Base-by-base conservation (phyloP, 2,329 filamentous ascomycete genomes). In the Neofusicoccum parvum region DNA sequence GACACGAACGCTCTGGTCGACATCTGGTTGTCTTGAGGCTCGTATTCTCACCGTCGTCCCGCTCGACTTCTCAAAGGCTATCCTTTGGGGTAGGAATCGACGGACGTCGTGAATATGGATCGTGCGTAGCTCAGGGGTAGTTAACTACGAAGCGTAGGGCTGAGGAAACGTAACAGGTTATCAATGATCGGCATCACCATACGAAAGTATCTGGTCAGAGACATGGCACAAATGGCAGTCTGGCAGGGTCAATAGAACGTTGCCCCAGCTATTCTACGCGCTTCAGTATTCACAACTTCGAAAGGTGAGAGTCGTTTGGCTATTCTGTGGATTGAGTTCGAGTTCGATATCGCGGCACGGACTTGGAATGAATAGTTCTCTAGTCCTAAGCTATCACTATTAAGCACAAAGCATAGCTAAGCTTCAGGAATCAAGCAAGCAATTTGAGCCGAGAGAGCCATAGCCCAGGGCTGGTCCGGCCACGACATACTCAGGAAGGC, bases 1-100 rank as follows among this genome's bases (percentile, higher is more conserved):
- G n/a, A 56, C 51, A 56, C 51, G 37, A 41, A 43, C 51, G 51
- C 51, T 56, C 10, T 56, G 51, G 34, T 43, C 34, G 37, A 32
- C 7, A 43, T 23, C 20, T 56, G 51, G 51, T 56, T 20, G 15
- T 11, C 37, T 23, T 56, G 3, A 14, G 4, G 20, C 11, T 41
- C 36, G 34, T 56, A 41, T 27, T 41, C 32, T 34, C n/a, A 14
- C 49, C 49, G 10, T 27, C 12, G 49, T 36, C 49, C 49, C 27
- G 49, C 49, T 51, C 3, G 32, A 1, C n/a, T 50, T 51, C 49
- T 36, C 27, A 7, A 36, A 51, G 12, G 1, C 15, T 7, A 36
- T 10, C 14, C 32, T 17, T 36, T 56, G 51, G 3, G 10, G 51
- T 56, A 20, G 20, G 17, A 41, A 56, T 56, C 51, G 36, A 56